Percentiles rank a stretch among this genome's conserved stretches.
These are phyloP conservation scores for Viola pubescens DNA, from an alignment of 441 rosid genomes.

Conservation along the genomic window DNA sequence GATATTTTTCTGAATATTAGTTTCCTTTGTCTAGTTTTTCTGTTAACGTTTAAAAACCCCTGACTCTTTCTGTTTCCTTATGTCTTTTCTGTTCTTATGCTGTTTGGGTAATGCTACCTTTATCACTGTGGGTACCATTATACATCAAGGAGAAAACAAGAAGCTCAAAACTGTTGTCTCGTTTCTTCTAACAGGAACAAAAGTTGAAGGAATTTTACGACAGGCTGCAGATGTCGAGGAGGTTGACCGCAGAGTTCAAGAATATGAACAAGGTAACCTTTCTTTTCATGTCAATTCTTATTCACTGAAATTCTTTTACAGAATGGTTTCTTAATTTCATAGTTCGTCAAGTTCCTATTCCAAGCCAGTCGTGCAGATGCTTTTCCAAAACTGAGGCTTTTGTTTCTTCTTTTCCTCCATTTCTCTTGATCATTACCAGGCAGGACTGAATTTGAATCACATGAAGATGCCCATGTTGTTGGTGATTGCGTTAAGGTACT, in stretches of 20 bases:
- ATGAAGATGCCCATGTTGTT: constrained; percentile 96
- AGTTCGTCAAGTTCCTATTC: background rate
- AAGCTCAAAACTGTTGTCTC: too few relatives aligned
- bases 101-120: constrained; percentile 1
- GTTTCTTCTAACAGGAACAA: constrained; percentile 49
- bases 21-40: background rate
- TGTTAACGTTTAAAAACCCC: too few relatives aligned
- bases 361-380: background rate
- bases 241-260: constrained; percentile 91
- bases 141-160: too few relatives aligned
- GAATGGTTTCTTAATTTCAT: constrained; percentile 7
- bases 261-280: constrained; percentile 82
- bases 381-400: constrained; percentile 16
- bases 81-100: background rate
- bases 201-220: constrained; percentile 85
- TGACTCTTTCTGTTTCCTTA: too few relatives aligned
- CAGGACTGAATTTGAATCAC: constrained; percentile 66
- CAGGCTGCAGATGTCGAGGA: constrained; percentile 98
- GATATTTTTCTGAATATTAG: constrained; percentile 1
- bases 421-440: constrained; percentile 37
- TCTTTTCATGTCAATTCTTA: constrained; percentile 10
- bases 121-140: constrained; percentile 4
- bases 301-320: constrained; percentile 7
- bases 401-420: constrained; percentile 7
- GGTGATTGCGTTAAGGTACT: constrained; percentile 97